Base-by-base conservation (phyloP, 1,284 basidiomycete species). In the Microbotryum lychnidis-dioicae region DNA sequence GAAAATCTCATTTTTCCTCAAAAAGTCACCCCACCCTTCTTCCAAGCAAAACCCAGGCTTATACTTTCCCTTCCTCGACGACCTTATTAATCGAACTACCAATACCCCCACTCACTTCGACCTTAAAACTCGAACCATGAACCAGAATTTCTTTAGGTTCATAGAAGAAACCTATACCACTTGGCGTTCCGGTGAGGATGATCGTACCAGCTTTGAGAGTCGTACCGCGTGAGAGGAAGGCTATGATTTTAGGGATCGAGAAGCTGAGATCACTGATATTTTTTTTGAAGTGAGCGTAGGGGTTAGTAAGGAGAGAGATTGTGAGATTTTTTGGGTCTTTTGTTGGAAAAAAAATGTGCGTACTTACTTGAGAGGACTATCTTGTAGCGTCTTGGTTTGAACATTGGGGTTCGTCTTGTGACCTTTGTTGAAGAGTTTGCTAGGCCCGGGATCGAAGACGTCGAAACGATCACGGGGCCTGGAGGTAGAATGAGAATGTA, bases 71-170 rank as follows among this genome's bases (percentile, higher is more conserved):
- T 44, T 78, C 75, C 57, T 72, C 70, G 7, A 67, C 73, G 42
- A 77, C 73, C 66, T 74, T 70, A 68, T 77, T 79, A 71, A 79
- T 73, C 31, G 79, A 68, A 16, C 75, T 76, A 0, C 78, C 78
- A 2, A 79, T 74, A 6, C 76, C 77, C 52, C 74, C 72, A 21
- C 73, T 74, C 12, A 79, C 69, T 20, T 61, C 65, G 10, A 79
- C 77, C 18, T 73, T 61, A 68, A 78, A 78, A 57, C 74, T 74
- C 61, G 76, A 76, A 21, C 76, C 76, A 31, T 76, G 67, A 44
- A 72, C 65, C 9, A 78, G 69, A 10, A 71, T 68, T 10, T 63
- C 59, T 25, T 65, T 69, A 4, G 77, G 77, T 31, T 71, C 61
- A 20, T 53, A 60, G 20, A 64, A 70, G 72, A 73, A 76, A 58